phyloP scores from a whole-genome alignment of 108 stramenopile species.

The Fragilaria crotonensis region DNA sequence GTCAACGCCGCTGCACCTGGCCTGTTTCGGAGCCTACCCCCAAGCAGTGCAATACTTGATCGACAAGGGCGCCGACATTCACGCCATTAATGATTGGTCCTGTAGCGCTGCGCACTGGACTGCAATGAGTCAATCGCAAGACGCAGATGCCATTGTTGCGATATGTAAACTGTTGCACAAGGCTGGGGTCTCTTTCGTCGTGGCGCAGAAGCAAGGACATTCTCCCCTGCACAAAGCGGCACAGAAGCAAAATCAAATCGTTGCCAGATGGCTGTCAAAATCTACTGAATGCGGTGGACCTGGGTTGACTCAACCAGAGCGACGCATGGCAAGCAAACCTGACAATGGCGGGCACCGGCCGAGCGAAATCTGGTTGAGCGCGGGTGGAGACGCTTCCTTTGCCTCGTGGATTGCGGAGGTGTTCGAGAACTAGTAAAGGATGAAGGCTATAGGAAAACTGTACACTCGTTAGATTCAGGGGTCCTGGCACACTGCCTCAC shows the following conservation, averaged over 20 bases:
- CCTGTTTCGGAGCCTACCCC: constrained; percentile 71
- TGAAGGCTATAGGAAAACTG: too few species aligned
- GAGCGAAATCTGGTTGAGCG: constrained; percentile 61
- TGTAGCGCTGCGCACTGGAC: constrained; percentile 67
- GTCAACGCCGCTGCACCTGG: constrained; percentile 78
- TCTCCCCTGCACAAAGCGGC: constrained; percentile 77
- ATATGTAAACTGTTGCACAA: constrained; percentile 41
- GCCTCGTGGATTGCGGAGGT: constrained; percentile 48
- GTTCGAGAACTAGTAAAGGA: constrained; percentile 24
- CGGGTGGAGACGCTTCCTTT: constrained; percentile 56
- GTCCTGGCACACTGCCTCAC: too few species aligned
- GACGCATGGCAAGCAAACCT: constrained; percentile 9
- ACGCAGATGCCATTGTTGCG: constrained; percentile 22
- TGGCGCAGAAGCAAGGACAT: constrained; percentile 68
- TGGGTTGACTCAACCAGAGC: constrained; percentile 20
- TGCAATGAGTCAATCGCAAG: constrained; percentile 53
- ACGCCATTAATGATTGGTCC: constrained; percentile 40
- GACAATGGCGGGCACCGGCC: constrained; percentile 70
- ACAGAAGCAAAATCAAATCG: constrained; percentile 40
- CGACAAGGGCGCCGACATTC: constrained; percentile 12
- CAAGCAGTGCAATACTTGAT: constrained; percentile 46
- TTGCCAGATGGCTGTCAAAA: constrained; percentile 65
- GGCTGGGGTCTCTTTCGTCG: constrained; percentile 33
- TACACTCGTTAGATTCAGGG: background rate
- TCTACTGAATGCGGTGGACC: constrained; percentile 12